Evolutionary conservation across 768 basidiomycete genomes (phyloP), one percentile per base, ranked within the genome.

Genomic region (Asterophora parasitica): DNA sequence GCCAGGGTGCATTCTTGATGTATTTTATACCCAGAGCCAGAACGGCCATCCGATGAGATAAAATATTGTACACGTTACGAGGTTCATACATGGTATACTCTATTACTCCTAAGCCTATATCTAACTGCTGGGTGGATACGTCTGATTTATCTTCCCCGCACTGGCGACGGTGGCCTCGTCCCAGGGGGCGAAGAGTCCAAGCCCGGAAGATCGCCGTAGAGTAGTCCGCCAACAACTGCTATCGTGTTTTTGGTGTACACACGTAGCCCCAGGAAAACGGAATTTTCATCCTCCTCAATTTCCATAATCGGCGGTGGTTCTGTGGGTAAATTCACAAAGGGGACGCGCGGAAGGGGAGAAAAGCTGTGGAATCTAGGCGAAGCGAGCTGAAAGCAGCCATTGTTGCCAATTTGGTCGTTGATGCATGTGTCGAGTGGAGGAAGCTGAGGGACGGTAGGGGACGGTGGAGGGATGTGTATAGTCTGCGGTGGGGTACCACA

Each of bases 201-300:
- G 5, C 31, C 32, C 23, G 19, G 36, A 2, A 52, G 40, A 32
- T 52, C 51, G 11, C 16, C 27, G 35, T 44, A 48, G 23, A 55
- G 42, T 54, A 54, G 61, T 4, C 67, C 67, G 20, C 61, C 57
- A 8, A 72, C 61, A 7, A 55, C 52, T 8, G 61, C 66, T 58
- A 66, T 55, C 59, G 71, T 55, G 64, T 74, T 74, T 65, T 76
- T 61, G 56, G 71, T 69, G 49, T 73, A 73, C 56, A 70, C 73
- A 60, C 66, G 68, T 58, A 63, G 63, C 30, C 59, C 73, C 49
- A 63, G 59, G 61, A 62, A 68, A 1, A 77, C 65, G 6, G 70
- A 66, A 51, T 75, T 68, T 7, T 73, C 61, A 23, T 66, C 61
- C 59, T 64, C 33, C 48, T 55, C 37, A 19, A 57, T 57, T 23